Conservation (phyloP, 2,329 filamentous ascomycete genomes). For the Xylaria digitata region DNA sequence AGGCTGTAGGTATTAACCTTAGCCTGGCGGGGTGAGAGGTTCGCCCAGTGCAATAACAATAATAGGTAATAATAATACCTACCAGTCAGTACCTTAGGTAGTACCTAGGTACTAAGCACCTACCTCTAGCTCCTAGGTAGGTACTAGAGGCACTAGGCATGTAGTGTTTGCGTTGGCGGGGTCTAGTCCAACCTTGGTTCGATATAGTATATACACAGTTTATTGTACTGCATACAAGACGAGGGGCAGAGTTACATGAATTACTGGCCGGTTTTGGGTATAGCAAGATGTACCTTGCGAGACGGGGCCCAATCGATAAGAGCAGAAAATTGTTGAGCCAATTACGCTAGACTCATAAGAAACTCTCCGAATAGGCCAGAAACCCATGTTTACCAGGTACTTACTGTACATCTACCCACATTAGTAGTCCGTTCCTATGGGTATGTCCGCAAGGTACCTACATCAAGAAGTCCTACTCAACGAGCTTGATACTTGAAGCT, state of each 20-base stretch:
- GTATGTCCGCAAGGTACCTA: too few species aligned
- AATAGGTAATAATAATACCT: background rate
- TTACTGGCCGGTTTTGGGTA: constrained; percentile 1
- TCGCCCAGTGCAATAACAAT: background rate
- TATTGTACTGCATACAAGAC: constrained; percentile 11
- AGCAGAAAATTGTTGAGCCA: constrained; percentile 24
- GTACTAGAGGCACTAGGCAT: too few species aligned
- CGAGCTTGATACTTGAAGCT: background rate
- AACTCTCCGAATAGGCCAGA: constrained; percentile 18
- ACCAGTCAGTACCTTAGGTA: background rate
- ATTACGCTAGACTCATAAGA: constrained; percentile 20
- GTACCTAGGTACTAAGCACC: background rate
- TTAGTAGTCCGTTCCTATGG: too few species aligned
- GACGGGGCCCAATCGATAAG: constrained; percentile 32
- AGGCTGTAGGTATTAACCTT: constrained; percentile 30
- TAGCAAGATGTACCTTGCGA: constrained; percentile 7
- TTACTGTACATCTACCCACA: too few species aligned
- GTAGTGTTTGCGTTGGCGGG: constrained; percentile 26
- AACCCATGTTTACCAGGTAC: too few species aligned
- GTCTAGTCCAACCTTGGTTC: constrained; percentile 33
- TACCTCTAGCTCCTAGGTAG: too few species aligned
- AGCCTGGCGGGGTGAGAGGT: constrained; percentile 19
- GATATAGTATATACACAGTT: constrained; percentile 2
- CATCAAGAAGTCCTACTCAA: background rate
- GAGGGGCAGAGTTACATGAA: constrained; percentile 33